Evolutionary conservation across 177 flowering plant genomes (phyloP).

Genomic region (Vitis hybrid): DNA sequence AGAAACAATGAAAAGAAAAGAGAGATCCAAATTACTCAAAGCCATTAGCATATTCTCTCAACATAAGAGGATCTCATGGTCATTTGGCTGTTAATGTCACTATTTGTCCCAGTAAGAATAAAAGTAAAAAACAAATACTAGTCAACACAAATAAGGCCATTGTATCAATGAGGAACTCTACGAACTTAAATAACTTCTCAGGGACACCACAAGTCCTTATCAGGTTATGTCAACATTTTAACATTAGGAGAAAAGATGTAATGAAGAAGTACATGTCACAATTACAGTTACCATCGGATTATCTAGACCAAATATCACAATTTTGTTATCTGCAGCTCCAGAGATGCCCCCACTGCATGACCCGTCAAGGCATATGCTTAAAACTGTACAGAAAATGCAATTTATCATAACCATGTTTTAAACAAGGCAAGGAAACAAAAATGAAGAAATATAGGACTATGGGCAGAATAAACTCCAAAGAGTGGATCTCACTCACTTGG

Average conservation of each 20-base stretch:
- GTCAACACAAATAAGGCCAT: too few relatives aligned
- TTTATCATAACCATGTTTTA: not conserved
- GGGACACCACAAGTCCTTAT: too few relatives aligned
- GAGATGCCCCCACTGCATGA: conserved; percentile 77
- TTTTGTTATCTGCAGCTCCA: conserved; percentile 83
- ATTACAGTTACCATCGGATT: conserved; percentile 45
- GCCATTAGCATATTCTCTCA: not conserved
- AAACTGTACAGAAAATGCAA: conserved; percentile 42
- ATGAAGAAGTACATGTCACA: not conserved
- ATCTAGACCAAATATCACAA: conserved; percentile 60
- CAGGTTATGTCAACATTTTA: too few relatives aligned
- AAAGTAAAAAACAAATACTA: too few relatives aligned
- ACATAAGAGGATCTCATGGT: too few relatives aligned
- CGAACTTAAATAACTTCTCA: too few relatives aligned
- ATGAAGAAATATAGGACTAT: not conserved
- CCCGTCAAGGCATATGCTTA: conserved; percentile 63
- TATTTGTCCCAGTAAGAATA: too few relatives aligned
- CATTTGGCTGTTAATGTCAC: too few relatives aligned
- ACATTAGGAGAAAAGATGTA: too few relatives aligned
- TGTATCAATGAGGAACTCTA: too few relatives aligned
- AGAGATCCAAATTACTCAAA: not conserved
- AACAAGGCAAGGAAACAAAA: not conserved
- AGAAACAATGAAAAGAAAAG: not conserved
- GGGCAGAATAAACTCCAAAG: not conserved
- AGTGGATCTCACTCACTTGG: conserved; percentile 51